phyloP scores from a whole-genome alignment of 176 grass and related monocot genomes.

The Saccharum spontaneum region DNA sequence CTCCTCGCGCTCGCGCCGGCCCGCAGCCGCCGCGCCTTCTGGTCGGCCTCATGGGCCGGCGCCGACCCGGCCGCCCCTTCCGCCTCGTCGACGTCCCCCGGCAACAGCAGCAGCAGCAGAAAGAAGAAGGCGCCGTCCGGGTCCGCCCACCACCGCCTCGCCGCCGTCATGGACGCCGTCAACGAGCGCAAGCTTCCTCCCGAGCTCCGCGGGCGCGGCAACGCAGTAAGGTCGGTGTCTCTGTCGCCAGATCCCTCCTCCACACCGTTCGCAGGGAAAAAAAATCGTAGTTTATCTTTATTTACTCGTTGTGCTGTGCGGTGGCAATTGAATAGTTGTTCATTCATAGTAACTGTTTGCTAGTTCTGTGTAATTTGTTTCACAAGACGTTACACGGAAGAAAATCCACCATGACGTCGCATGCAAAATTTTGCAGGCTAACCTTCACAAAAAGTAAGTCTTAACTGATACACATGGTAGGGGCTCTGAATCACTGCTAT shows the following conservation, averaged over 20 bases:
- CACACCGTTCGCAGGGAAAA: neutral
- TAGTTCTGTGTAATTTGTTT: neutral
- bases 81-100: constrained; percentile 24
- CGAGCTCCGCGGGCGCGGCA: constrained; percentile 59
- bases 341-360: neutral
- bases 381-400: neutral
- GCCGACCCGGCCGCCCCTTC: neutral
- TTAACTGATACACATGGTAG: too few relatives aligned
- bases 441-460: neutral
- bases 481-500: neutral
- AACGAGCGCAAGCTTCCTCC: constrained; percentile 79
- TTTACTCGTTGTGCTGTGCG: neutral
- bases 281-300: neutral
- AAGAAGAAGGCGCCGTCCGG: constrained; percentile 48
- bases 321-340: neutral
- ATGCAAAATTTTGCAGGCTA: neutral
- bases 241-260: neutral
- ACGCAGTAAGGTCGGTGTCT: constrained; percentile 59
- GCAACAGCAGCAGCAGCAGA: neutral
- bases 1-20: constrained; percentile 18
- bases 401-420: neutral
- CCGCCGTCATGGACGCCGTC: constrained; percentile 67
- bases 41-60: constrained; percentile 48
- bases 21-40: constrained; percentile 8
- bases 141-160: constrained; percentile 41